phyloP scores from a whole-genome alignment of 2,329 filamentous ascomycete genomes.

The Fusarium concolor region DNA sequence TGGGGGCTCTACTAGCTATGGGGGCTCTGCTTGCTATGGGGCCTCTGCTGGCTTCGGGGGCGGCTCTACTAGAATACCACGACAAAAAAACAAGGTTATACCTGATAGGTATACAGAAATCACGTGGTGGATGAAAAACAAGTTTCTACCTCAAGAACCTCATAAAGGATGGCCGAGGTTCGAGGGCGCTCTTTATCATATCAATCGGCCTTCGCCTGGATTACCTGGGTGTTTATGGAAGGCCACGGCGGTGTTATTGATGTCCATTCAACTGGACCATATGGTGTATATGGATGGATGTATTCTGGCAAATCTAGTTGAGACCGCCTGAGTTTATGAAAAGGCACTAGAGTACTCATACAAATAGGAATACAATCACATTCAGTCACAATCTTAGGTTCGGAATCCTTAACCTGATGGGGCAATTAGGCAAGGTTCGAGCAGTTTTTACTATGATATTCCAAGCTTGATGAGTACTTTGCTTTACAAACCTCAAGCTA shows the following conservation, averaged over 20 bases:
- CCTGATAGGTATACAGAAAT: slow-evolving; percentile 18
- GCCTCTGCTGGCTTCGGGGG: too few species aligned
- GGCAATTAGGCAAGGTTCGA: too few species aligned
- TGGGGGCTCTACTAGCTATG: not conserved
- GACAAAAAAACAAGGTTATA: not conserved
- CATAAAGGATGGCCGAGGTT: not conserved
- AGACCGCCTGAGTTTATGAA: not conserved
- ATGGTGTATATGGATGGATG: not conserved
- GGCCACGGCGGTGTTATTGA: not conserved
- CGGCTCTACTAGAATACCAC: not conserved
- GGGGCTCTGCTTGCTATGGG: too few species aligned
- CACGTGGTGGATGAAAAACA: not conserved
- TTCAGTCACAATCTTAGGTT: too few species aligned
- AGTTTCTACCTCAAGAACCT: not conserved
- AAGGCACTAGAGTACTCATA: not conserved
- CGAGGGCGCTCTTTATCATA: not conserved
- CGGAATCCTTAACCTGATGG: too few species aligned
- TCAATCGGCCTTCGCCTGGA: not conserved
- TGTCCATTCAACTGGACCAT: not conserved
- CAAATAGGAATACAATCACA: slow-evolving; percentile 4
- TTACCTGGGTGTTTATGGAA: not conserved
- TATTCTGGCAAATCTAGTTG: not conserved
- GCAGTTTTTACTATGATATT: too few species aligned
- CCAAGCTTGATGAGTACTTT: too few species aligned
- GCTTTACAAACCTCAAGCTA: too few species aligned